Evolutionary conservation across 768 basidiomycete genomes (phyloP).

Genomic region (Chalciporus chontae): DNA sequence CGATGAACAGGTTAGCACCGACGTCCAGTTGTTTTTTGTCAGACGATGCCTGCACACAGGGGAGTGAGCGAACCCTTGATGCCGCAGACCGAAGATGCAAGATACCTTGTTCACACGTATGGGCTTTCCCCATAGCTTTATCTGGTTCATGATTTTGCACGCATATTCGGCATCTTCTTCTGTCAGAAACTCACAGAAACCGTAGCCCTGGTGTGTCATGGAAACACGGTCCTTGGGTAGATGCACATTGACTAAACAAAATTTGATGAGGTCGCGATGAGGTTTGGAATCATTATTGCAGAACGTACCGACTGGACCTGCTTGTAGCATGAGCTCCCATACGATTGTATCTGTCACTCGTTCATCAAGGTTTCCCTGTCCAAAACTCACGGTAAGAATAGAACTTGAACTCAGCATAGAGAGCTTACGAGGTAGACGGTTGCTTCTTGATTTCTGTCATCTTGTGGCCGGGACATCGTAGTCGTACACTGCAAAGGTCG

Average conservation of each 20-base stretch:
- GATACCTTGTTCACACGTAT: constrained; percentile 97
- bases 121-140: constrained; percentile 98
- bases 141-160: constrained; percentile 99
- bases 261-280: neutral
- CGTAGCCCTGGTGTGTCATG: constrained; percentile 98
- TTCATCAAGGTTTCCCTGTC: constrained; percentile 94
- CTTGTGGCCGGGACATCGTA: constrained; percentile 56
- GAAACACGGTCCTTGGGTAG: constrained; percentile 98
- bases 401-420: neutral
- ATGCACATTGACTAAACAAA: constrained; percentile 83
- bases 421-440: constrained; percentile 74
- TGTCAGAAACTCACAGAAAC: constrained; percentile 98
- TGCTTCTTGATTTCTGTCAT: constrained; percentile 89
- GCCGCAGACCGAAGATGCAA: constrained; percentile 4
- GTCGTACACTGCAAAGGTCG: neutral
- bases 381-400: neutral
- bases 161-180: constrained; percentile 99
- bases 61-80: constrained; percentile 9
- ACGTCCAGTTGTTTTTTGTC: constrained; percentile 98
- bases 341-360: constrained; percentile 89
- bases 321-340: constrained; percentile 99
- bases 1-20: constrained; percentile 95
- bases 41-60: constrained; percentile 73
- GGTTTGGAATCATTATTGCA: neutral
- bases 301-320: constrained; percentile 92